A percentile compares a stretch with the other conserved stretches of the same genome.
Evolutionary conservation across 192 early-diverging fungal genomes (phyloP).

Genomic region (Radiomyces spectabilis): DNA sequence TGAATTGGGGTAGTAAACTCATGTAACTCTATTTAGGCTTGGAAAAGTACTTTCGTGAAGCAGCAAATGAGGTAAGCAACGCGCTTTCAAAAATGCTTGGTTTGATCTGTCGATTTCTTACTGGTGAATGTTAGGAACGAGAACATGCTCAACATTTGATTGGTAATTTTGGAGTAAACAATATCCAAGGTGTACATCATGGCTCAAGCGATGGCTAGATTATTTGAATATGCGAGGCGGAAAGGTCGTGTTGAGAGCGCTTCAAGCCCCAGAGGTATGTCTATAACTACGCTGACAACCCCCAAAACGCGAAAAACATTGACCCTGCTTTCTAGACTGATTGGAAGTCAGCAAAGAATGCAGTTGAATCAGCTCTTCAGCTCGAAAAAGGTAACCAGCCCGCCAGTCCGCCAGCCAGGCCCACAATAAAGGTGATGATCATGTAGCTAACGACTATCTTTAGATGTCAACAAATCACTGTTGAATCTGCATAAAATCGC

Average conservation of each 20-base stretch:
- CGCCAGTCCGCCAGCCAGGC: not conserved
- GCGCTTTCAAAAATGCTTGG: not conserved
- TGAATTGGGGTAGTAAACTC: too few relatives aligned
- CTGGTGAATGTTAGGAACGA: constrained; percentile 15
- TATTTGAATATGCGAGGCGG: constrained; percentile 52
- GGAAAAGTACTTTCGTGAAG: constrained; percentile 45
- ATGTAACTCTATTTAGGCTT: constrained; percentile 16
- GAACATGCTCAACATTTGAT: constrained; percentile 28
- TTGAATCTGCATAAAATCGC: constrained; percentile 46
- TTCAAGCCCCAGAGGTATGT: constrained; percentile 43
- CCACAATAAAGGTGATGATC: not conserved
- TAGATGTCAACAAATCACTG: constrained; percentile 52
- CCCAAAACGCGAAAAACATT: not conserved
- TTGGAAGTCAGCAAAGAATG: constrained; percentile 50
- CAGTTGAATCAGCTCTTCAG: constrained; percentile 47
- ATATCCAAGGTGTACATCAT: not conserved
- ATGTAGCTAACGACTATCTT: not conserved
- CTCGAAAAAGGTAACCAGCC: constrained; percentile 40
- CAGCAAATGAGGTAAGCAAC: constrained; percentile 40
- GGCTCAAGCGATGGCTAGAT: constrained; percentile 17
- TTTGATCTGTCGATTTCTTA: not conserved
- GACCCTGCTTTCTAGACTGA: constrained; percentile 19
- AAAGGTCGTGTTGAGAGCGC: constrained; percentile 38
- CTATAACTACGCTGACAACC: not conserved
- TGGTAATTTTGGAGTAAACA: constrained; percentile 12